A percentile compares a stretch with the other conserved stretches of the same genome.
phyloP scores from a whole-genome alignment of 2,329 filamentous ascomycete genomes.

The Cladosporium sp. region DNA sequence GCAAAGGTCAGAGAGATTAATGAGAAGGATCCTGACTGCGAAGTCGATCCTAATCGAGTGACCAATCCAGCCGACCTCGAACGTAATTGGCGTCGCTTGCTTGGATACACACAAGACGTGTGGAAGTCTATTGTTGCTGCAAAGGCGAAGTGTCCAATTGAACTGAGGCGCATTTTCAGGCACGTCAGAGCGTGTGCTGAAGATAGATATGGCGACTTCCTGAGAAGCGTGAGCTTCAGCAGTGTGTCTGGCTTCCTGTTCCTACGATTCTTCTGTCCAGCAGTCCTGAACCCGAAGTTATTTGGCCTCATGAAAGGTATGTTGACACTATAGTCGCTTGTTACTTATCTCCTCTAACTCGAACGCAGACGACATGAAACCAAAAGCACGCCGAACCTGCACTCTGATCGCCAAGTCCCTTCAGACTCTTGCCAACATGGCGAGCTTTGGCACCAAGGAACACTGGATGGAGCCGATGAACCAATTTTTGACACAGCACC shows the following conservation, averaged over 20 bases:
- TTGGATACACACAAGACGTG: constrained; percentile 74
- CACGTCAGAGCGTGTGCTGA: constrained; percentile 91
- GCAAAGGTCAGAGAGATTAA: constrained; percentile 88
- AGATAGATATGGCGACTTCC: constrained; percentile 89
- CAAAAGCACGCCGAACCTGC: constrained; percentile 79
- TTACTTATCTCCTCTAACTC: background rate
- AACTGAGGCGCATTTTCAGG: constrained; percentile 81
- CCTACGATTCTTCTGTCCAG: constrained; percentile 90
- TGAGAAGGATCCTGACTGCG: constrained; percentile 85
- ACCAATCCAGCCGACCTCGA: constrained; percentile 67
- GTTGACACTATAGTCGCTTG: constrained; percentile 19
- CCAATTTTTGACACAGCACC: constrained; percentile 72
- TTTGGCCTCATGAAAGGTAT: constrained; percentile 78
- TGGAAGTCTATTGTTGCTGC: constrained; percentile 82
- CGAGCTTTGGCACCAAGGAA: constrained; percentile 89
- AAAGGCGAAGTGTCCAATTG: constrained; percentile 72
- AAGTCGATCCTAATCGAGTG: constrained; percentile 87
- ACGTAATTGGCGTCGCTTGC: constrained; percentile 78
- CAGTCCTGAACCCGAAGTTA: constrained; percentile 92
- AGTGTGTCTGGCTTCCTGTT: constrained; percentile 95
- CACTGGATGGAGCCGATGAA: constrained; percentile 99
- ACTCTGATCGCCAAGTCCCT: constrained; percentile 91
- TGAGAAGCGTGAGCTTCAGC: constrained; percentile 86
- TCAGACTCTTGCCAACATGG: constrained; percentile 87
- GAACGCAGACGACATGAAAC: constrained; percentile 70